Base-by-base conservation (phyloP, 2,329 filamentous ascomycete species). In the Aspergillus sp. region DNA sequence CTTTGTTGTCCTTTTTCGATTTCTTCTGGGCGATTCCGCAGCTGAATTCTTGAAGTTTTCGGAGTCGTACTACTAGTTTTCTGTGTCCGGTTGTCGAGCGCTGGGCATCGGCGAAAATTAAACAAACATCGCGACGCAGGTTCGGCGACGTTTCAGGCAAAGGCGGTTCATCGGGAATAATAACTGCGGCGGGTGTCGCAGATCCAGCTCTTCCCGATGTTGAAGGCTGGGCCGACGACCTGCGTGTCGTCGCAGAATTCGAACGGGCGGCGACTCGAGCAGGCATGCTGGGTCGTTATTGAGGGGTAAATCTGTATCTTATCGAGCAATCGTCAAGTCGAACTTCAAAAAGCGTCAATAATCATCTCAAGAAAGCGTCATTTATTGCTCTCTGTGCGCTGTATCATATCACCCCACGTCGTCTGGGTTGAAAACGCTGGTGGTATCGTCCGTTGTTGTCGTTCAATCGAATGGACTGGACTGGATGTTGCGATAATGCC, bases 41-140 rank as follows among this genome's bases (percentile, higher is more conserved):
- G 70, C 89, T 95, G 32, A 84, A 76, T 63, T 96, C 91, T 59
- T 97, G 91, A 35, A 95, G 79, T 68, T 95, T 96, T 51, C 91
- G 83, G 48, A 98, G 72, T 39, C 83, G 90, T 47, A 96, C 86
- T 4, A 86, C 85, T 0, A 95, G 78, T 63, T 97, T 97, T 47
- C 91, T 78, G 64, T 98, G 93, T 2, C 88, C 88, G 1, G 90
- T 89, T 0, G 87, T 94, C 1, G 88, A 94, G 56, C 85, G 84
- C 66, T 98, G 93, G 30, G 91, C 90, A 65, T 90, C 86, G 52
- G 78, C 77, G 60, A 90, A 90, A 39, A 89, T 77, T 43, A 77
- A 69, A 61, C 83, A 86, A 41, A 95, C 76, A 60, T 87, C 85
- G 31, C 76, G 78, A 57, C 90, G 86, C 53, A 96, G 71, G 11